Evolutionary conservation across 108 stramenopile genomes (phyloP), one percentile per base, ranked within the genome.

Genomic region (Hondaea fermentalgiana): DNA sequence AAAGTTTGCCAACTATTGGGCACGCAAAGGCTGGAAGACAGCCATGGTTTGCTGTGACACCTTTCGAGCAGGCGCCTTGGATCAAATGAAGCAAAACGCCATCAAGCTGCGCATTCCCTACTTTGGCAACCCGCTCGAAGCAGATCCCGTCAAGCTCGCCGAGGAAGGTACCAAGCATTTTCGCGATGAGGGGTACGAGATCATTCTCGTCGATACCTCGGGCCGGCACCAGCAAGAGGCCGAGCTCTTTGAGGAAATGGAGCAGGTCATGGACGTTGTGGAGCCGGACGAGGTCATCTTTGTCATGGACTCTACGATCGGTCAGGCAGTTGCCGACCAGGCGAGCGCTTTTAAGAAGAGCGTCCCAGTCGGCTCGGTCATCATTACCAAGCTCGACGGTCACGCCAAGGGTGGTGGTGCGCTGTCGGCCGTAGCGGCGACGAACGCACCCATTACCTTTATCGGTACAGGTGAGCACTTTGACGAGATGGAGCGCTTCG

Each of bases 331-430:
- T 3, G 95, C 94, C 76, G 98, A 97, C 89, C 98, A 99, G 92
- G 98, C 98, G 4, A 72, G 90, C 89, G 97, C 96, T 1, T 99
- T 99, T 91, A 95, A 97, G 44, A 93, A 94, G 60, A 97, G 97
- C 14, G 97, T 97, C 8, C 94, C 95, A 88, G 98, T 99, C 19
- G 98, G 98, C 19, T 93, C 94, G 72, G 97, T 98, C 55, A 95
- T 99, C 72, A 96, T 99, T 57, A 99, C 98, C 87, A 99, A 99
- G 93, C 92, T 99, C 47, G 98, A 99, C 93, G 98, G 98, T 5
- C 98, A 98, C 92, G 98, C 98, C 90, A 99, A 97, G 92, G 98
- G 98, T 21, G 98, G 98, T 44, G 98, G 98, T n/a, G 98, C 98
- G 0, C 91, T 99, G 60, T 95, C 95, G 10, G 98, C 98, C 6